Conservation (phyloP, 1,139 yeast genomes). For the Saccharomycopsis hybrid region DNA sequence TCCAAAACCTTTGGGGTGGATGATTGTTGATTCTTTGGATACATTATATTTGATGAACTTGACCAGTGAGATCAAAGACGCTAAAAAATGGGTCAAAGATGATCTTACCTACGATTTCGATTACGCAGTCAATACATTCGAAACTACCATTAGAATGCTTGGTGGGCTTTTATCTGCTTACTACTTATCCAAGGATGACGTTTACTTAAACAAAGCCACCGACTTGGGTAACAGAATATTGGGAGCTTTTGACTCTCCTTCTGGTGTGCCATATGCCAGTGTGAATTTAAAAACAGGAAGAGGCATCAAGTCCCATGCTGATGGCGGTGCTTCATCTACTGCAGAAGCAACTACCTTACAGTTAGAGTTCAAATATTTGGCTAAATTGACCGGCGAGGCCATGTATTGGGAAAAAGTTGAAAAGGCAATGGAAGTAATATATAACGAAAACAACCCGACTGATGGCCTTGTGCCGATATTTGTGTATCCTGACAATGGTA, state of each 20-base stretch:
- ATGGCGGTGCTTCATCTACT: constrained; percentile 70
- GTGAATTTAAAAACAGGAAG: constrained; percentile 63
- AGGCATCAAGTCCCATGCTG: constrained; percentile 58
- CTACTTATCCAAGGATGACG: constrained; percentile 60
- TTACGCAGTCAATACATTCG: constrained; percentile 76
- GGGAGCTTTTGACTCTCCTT: constrained; percentile 56
- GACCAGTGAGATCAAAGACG: constrained; percentile 54
- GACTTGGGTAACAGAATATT: constrained; percentile 57
- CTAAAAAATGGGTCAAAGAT: constrained; percentile 68
- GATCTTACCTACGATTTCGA: constrained; percentile 57
- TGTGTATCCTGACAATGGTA: constrained; percentile 69
- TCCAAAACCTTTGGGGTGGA: constrained; percentile 86
- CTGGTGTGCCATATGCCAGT: constrained; percentile 74
- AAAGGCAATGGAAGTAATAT: constrained; percentile 55
- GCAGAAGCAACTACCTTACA: constrained; percentile 90
- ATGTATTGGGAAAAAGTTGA: constrained; percentile 78
- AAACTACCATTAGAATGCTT: constrained; percentile 88
- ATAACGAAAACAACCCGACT: constrained; percentile 48
- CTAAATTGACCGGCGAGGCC: constrained; percentile 72
- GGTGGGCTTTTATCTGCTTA: constrained; percentile 87
- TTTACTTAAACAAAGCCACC: constrained; percentile 72
- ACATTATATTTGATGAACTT: constrained; percentile 80
- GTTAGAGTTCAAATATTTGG: constrained; percentile 78
- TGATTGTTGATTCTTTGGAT: constrained; percentile 84
- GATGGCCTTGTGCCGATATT: constrained; percentile 83